Evolutionary conservation across 2,329 filamentous ascomycete species (phyloP).

Genomic region (Penicillium hesseltinei): DNA sequence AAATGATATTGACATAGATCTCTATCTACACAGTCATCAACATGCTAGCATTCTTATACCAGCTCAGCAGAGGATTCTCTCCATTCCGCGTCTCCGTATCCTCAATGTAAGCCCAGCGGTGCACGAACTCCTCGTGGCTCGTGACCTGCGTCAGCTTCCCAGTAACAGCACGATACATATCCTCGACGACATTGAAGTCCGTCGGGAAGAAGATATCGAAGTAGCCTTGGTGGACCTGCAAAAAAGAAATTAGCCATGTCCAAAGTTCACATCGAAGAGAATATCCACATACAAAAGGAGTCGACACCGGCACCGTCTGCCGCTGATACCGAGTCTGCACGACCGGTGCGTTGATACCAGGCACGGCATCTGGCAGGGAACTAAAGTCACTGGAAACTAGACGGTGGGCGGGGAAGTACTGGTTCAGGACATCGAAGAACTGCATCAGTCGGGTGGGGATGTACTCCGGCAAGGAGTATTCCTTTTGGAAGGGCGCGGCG

Average conservation of each 20-base stretch:
- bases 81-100: slow-evolving; percentile 85
- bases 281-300: slow-evolving; percentile 69
- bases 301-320: slow-evolving; percentile 82
- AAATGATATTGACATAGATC: background rate
- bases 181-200: slow-evolving; percentile 85
- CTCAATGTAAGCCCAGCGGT: slow-evolving; percentile 82
- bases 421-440: slow-evolving; percentile 88
- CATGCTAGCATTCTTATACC: slow-evolving; percentile 95
- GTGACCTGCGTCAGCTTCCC: slow-evolving; percentile 84
- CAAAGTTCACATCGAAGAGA: background rate
- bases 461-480: slow-evolving; percentile 82
- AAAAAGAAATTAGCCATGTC: slow-evolving; percentile 7
- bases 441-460: slow-evolving; percentile 93
- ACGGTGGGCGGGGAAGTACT: slow-evolving; percentile 85
- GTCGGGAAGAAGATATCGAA: slow-evolving; percentile 99
- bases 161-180: slow-evolving; percentile 88
- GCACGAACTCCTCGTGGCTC: slow-evolving; percentile 87
- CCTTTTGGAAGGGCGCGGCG: slow-evolving; percentile 67
- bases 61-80: slow-evolving; percentile 86
- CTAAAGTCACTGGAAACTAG: slow-evolving; percentile 90
- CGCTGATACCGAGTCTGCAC: slow-evolving; percentile 92
- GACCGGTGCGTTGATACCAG: slow-evolving; percentile 86
- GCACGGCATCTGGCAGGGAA: slow-evolving; percentile 75
- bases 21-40: slow-evolving; percentile 72
- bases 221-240: slow-evolving; percentile 91